Base-by-base conservation (phyloP, 2,329 filamentous ascomycete genomes). In the Hysterium pulicare region DNA sequence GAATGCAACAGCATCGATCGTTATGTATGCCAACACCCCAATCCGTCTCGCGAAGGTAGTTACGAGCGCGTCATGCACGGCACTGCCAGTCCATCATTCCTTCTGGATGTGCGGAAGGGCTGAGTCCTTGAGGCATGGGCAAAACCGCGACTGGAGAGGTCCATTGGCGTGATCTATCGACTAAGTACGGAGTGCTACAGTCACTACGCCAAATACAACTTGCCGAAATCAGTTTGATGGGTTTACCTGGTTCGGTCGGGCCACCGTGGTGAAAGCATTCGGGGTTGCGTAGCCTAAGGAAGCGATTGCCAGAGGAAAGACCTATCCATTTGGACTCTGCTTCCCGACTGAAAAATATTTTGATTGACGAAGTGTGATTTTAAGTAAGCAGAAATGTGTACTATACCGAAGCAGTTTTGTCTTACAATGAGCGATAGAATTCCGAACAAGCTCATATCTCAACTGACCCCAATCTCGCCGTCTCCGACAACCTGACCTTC, bases 281-380 rank as follows among this genome's bases (percentile, higher is more conserved):
- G 73, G 76, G 53, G 65, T 48, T 5, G 64, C 67, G 8, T 73
- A 76, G 51, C 73, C 74, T 2, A 53, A 56, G 17, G 70, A 69
- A 11, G 48, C 67, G 1, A 48, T 74, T 39, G 69, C 68, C 20
- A 58, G 56, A 38, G 71, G 68, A 4, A 74, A 76, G 52, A 77
- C 74, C 0, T 77, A 75, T 67, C 75, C 74, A 19, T 78, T 77
- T 56, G 73, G 73, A 1, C 45, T 75, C n/a, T n/a, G n/a, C n/a
- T n/a, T n/a, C n/a, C n/a, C n/a, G n/a, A n/a, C n/a, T n/a, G n/a
- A n/a, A n/a, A n/a, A n/a, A n/a, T n/a, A n/a, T n/a, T n/a, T n/a
- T n/a, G n/a, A n/a, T n/a, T n/a, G n/a, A n/a, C n/a, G n/a, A n/a
- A n/a, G n/a, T n/a, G n/a, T n/a, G n/a, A n/a, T n/a, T n/a, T n/a